A percentile compares a stretch with the other conserved stretches of the same genome.
phyloP scores from a whole-genome alignment of 495 filamentous ascomycete genomes.

The Oidiodendron maius region DNA sequence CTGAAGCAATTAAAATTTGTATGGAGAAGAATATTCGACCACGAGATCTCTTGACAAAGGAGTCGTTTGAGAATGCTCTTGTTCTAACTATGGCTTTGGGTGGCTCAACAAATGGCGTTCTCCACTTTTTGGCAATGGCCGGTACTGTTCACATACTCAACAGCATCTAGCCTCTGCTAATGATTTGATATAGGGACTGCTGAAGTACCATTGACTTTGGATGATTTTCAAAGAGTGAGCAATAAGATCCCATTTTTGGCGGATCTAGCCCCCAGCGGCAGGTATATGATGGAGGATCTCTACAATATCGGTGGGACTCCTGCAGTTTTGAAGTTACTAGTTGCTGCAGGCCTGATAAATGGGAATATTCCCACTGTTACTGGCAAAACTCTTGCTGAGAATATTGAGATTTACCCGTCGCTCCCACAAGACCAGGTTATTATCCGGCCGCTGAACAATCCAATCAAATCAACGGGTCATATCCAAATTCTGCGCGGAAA shows the following conservation, averaged over 20 bases:
- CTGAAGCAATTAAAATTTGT: conserved; percentile 76
- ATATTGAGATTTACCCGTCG: conserved; percentile 75
- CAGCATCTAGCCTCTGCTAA: not conserved
- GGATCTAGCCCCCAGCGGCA: conserved; percentile 83
- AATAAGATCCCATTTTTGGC: conserved; percentile 90
- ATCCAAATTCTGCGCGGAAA: conserved; percentile 87
- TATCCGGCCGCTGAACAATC: conserved; percentile 73
- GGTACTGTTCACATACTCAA: conserved; percentile 24
- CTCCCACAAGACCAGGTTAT: conserved; percentile 77
- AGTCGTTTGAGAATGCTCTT: conserved; percentile 88
- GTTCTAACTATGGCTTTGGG: conserved; percentile 91
- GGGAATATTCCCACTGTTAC: conserved; percentile 87
- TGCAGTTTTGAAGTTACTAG: conserved; percentile 84
- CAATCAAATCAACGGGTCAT: conserved; percentile 86
- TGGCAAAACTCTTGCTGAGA: conserved; percentile 83
- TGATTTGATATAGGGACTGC: conserved; percentile 45
- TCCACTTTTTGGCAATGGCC: conserved; percentile 95
- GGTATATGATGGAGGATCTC: conserved; percentile 92
- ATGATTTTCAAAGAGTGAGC: conserved; percentile 83
- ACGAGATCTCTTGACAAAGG: conserved; percentile 75
- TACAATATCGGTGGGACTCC: conserved; percentile 90
- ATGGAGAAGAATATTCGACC: conserved; percentile 87
- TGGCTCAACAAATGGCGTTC: conserved; percentile 85
- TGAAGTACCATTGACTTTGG: conserved; percentile 72
- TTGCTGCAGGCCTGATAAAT: conserved; percentile 75